Evolutionary conservation across 306 rosid genomes (phyloP).

Genomic region (Prunus padus): DNA sequence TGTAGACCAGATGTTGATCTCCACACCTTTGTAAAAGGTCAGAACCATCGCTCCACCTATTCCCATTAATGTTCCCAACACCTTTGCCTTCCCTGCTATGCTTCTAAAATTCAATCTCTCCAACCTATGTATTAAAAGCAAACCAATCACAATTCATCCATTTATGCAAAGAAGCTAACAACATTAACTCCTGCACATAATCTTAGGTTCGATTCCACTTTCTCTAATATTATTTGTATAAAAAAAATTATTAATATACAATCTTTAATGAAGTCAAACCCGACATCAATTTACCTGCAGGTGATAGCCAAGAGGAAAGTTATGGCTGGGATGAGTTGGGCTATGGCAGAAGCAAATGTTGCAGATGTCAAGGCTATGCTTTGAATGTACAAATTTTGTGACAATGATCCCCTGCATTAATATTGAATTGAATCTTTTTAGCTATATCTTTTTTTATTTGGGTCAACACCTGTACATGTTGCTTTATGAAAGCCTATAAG

Average conservation of each 20-base stretch:
- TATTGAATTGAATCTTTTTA: too few relatives aligned
- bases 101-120: slow-evolving; percentile 44
- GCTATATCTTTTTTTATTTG: neutral
- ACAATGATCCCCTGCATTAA: slow-evolving; percentile 50
- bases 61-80: slow-evolving; percentile 57
- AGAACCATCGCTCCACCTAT: slow-evolving; percentile 75
- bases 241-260: too few relatives aligned
- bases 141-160: too few relatives aligned
- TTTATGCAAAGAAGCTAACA: too few relatives aligned
- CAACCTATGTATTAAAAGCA: slow-evolving; percentile 26
- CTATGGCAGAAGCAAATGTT: slow-evolving; percentile 60
- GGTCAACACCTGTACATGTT: neutral
- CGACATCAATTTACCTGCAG: slow-evolving; percentile 38
- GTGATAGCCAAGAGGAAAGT: slow-evolving; percentile 58
- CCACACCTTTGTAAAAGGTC: slow-evolving; percentile 52
- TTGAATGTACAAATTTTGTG: slow-evolving; percentile 52
- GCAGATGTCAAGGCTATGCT: slow-evolving; percentile 56
- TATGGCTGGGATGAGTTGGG: slow-evolving; percentile 55
- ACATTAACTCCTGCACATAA: too few relatives aligned
- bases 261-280: too few relatives aligned
- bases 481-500: neutral
- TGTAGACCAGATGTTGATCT: slow-evolving; percentile 52
- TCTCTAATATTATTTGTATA: too few relatives aligned
- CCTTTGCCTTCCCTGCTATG: slow-evolving; percentile 54
- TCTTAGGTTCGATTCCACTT: too few relatives aligned